phyloP scores from a whole-genome alignment of 306 rosid genomes.

The Quercus alba region DNA sequence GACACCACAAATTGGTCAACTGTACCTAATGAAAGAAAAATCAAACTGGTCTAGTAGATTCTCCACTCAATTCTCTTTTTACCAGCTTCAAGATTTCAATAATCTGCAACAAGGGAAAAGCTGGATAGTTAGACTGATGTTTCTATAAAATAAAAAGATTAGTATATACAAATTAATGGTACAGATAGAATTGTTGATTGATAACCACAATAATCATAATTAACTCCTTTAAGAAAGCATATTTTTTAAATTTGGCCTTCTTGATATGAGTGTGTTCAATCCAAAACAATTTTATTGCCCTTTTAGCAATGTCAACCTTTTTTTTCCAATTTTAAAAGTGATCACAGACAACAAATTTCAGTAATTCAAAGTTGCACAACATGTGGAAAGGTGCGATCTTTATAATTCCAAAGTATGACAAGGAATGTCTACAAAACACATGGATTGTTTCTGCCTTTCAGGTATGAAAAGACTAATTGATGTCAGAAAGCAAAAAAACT shows the following conservation, averaged over 20 bases:
- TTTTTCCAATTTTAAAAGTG: not conserved
- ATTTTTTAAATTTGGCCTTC: not conserved
- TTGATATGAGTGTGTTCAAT: not conserved
- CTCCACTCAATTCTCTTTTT: slow-evolving; percentile 62
- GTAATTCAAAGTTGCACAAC: too few species aligned
- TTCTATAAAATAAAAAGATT: not conserved
- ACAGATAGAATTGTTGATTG: not conserved
- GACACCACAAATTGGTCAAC: slow-evolving; percentile 1
- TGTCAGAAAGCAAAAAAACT: not conserved
- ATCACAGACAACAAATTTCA: not conserved
- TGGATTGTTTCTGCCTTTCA: too few species aligned
- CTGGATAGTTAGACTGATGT: slow-evolving; percentile 4
- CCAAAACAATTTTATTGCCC: not conserved
- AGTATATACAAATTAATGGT: too few species aligned
- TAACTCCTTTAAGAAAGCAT: not conserved
- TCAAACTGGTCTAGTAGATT: slow-evolving; percentile 38
- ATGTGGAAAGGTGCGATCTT: too few species aligned
- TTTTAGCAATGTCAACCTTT: not conserved
- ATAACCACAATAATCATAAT: not conserved
- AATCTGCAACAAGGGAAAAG: slow-evolving; percentile 45
- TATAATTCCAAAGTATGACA: too few species aligned
- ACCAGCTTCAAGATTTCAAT: slow-evolving; percentile 74
- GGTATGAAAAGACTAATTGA: too few species aligned
- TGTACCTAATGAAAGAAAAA: slow-evolving; percentile 38
- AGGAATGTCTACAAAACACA: too few species aligned